phyloP scores from a whole-genome alignment of 2,329 filamentous ascomycete species.

The Bipolaris victoriae region DNA sequence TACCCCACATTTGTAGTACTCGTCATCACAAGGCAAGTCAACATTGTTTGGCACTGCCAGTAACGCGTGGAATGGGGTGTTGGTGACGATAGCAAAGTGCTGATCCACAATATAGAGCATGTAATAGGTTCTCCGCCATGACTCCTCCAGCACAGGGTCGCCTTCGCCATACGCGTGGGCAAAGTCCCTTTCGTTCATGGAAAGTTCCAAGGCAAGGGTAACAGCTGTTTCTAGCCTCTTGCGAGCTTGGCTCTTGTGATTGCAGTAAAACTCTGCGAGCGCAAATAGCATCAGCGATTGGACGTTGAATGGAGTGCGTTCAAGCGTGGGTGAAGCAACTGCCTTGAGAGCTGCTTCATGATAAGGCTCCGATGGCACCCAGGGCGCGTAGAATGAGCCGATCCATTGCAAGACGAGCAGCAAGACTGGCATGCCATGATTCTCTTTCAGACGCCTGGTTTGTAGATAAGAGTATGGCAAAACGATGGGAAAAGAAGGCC shows the following conservation, averaged over 20 bases:
- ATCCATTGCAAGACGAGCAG: constrained; percentile 40
- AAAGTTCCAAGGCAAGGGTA: constrained; percentile 74
- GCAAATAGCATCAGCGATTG: constrained; percentile 79
- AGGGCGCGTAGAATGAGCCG: constrained; percentile 43
- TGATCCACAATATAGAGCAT: constrained; percentile 76
- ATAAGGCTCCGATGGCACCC: constrained; percentile 38
- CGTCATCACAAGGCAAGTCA: constrained; percentile 80
- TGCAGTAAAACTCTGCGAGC: constrained; percentile 80
- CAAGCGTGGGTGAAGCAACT: constrained; percentile 24
- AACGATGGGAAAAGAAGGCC: constrained; percentile 60
- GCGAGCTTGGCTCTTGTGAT: constrained; percentile 70
- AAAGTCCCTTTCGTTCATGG: constrained; percentile 74
- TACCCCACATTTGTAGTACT: constrained; percentile 60
- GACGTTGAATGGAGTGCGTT: constrained; percentile 61
- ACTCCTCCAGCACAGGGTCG: constrained; percentile 76
- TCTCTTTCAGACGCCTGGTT: constrained; percentile 24
- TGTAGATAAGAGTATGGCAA: constrained; percentile 54
- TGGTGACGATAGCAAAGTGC: constrained; percentile 78
- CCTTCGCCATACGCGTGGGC: constrained; percentile 67
- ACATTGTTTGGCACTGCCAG: constrained; percentile 70
- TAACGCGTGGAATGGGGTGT: constrained; percentile 70
- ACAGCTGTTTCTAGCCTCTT: constrained; percentile 70
- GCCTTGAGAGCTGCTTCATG: constrained; percentile 30
- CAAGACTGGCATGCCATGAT: constrained; percentile 33
- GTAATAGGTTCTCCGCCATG: constrained; percentile 89